Base-by-base conservation (phyloP, 164 flowering plant genomes). In the Stephania cephalantha region DNA sequence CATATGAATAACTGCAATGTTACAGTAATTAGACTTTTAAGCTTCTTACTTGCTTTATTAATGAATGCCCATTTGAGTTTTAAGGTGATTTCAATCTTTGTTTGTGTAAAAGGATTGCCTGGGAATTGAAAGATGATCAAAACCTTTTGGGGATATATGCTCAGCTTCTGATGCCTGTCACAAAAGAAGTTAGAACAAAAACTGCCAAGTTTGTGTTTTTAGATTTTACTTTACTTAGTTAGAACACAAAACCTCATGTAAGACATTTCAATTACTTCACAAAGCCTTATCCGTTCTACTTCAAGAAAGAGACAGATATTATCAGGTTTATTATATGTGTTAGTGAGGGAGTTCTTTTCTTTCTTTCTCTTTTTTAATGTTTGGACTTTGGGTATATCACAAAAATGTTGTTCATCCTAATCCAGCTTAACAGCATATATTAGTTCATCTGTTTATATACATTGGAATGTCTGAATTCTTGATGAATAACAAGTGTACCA, bases 341-440 rank as follows among this genome's bases (percentile, higher is more conserved):
- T 48, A 8, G 53, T 8, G 53, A 48, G 53, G 53, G 53, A 48
- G 18, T 55, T 15, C 3, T 15, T 12, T 55, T 55, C 18, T 12
- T 55, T 55, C 18, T 50, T 50, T 50, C 15, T 50, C 5, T 58
- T 58, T 58, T 58, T 58, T 58, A 58, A 58, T 58, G 64, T 58
- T 58, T 58, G 64, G 64, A 58, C 64, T 58, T 58, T 58, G 64
- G 64, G 64, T 58, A 18, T 18, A 18, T 58, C 64, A 58, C 64
- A 58, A 58, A 15, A 6, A 15, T 58, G 18, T 58, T 58, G 1
- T 6, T 15, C 64, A 58, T 58, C 64, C 20, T n/a, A 58, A 15
- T 58, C 64, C 64, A 58, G 22, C 64, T 58, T 50, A 50, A 10
- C 55, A 50, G 15, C 11, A 50, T 50, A 15, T 15, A 50, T 50